Evolutionary conservation across 768 basidiomycete species (phyloP).

Genomic region (Strobilomyces confusus): DNA sequence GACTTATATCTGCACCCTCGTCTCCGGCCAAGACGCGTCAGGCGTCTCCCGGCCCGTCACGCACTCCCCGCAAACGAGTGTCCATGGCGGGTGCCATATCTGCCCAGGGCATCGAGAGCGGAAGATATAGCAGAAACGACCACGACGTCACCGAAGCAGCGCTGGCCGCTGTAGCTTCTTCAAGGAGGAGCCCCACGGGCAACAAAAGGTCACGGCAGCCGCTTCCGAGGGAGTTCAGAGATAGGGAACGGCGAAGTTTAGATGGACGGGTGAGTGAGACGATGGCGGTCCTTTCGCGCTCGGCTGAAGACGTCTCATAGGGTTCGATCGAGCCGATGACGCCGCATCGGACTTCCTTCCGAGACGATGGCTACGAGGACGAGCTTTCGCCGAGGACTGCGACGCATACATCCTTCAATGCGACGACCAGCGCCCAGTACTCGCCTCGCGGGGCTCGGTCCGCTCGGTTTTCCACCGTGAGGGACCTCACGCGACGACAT

Average conservation of each 20-base stretch:
- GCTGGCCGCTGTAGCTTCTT: constrained; percentile 56
- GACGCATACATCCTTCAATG: constrained; percentile 18
- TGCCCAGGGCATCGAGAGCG: constrained; percentile 21
- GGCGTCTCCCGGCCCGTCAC: constrained; percentile 38
- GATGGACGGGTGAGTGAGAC: constrained; percentile 40
- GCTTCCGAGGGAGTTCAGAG: constrained; percentile 48
- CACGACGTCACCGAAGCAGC: constrained; percentile 52
- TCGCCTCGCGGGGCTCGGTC: constrained; percentile 30
- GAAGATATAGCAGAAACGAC: constrained; percentile 20
- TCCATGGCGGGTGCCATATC: constrained; percentile 36
- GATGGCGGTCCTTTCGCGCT: not conserved
- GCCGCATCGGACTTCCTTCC: constrained; percentile 30
- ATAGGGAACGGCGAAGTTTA: constrained; percentile 32
- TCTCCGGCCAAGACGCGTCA: constrained; percentile 39
- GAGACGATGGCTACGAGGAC: constrained; percentile 19
- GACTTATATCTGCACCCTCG: constrained; percentile 47
- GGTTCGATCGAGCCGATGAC: constrained; percentile 37
- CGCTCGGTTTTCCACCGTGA: constrained; percentile 43
- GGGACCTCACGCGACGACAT: constrained; percentile 45
- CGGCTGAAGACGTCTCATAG: constrained; percentile 18
- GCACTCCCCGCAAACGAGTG: constrained; percentile 40
- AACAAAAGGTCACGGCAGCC: constrained; percentile 45
- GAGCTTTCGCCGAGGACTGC: constrained; percentile 24
- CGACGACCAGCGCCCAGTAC: constrained; percentile 22
- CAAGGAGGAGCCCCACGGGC: constrained; percentile 47